phyloP scores from a whole-genome alignment of 2,329 filamentous ascomycete species.

The Botrytis porri region DNA sequence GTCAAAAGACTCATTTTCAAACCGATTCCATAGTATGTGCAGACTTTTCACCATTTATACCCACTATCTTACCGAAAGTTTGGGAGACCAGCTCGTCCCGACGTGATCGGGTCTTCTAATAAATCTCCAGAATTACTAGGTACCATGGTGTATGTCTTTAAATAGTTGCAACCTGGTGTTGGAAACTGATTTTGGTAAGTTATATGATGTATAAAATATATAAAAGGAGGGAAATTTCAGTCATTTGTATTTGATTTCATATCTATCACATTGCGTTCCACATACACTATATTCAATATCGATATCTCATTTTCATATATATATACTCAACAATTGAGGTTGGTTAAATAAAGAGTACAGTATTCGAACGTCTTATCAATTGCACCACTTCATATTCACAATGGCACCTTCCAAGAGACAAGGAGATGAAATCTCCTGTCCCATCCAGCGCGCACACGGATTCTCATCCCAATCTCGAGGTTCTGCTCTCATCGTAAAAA shows the following conservation, averaged over 20 bases:
- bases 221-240: not conserved
- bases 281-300: not conserved
- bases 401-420: not conserved
- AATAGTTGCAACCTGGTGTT: not conserved
- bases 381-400: not conserved
- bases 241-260: not conserved
- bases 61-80: not conserved
- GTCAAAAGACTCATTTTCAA: not conserved
- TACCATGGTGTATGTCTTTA: not conserved
- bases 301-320: no score
- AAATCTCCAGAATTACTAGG: not conserved
- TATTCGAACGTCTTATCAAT: not conserved
- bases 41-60: not conserved
- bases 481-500: no score
- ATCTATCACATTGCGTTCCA: not conserved
- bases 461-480: no score
- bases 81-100: not conserved
- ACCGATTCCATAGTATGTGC: not conserved
- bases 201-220: not conserved
- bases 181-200: not conserved
- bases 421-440: no score
- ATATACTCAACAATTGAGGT: accelerated
- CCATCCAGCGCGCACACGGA: no score
- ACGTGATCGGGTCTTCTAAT: not conserved
- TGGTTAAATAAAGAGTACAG: no score